These are phyloP conservation scores for Aureobasidium mangrovei DNA, from an alignment of 2,329 filamentous ascomycete genomes.

Conservation along the genomic window DNA sequence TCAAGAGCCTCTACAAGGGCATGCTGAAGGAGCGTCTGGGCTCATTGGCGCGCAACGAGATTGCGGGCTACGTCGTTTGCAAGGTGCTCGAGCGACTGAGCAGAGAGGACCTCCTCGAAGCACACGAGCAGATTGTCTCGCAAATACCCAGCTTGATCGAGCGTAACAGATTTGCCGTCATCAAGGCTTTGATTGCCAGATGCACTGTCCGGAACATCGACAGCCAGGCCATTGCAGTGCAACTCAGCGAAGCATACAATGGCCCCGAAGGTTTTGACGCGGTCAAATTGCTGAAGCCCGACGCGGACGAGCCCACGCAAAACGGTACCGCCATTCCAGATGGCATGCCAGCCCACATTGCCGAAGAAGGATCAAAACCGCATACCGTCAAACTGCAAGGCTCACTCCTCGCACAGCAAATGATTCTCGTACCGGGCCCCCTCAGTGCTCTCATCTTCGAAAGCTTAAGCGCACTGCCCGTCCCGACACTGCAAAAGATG, in stretches of 20 bases:
- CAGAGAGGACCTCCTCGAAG: slow-evolving; percentile 73
- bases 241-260: slow-evolving; percentile 50
- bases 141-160: slow-evolving; percentile 65
- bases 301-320: slow-evolving; percentile 26
- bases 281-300: slow-evolving; percentile 51
- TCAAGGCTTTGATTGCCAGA: slow-evolving; percentile 75
- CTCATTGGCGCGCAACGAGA: slow-evolving; percentile 77
- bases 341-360: slow-evolving; percentile 17
- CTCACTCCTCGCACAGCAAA: slow-evolving; percentile 68
- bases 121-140: slow-evolving; percentile 61
- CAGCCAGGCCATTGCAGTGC: slow-evolving; percentile 45
- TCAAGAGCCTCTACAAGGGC: slow-evolving; percentile 76
- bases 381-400: slow-evolving; percentile 51
- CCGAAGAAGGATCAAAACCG: slow-evolving; percentile 11
- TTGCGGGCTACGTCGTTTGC: slow-evolving; percentile 80
- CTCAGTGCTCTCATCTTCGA: slow-evolving; percentile 64
- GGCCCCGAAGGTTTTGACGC: slow-evolving; percentile 45
- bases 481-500: slow-evolving; percentile 49
- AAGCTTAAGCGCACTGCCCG: slow-evolving; percentile 40
- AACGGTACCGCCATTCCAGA: slow-evolving; percentile 12
- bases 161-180: slow-evolving; percentile 66
- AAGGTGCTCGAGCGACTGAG: slow-evolving; percentile 73
- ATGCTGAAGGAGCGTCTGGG: slow-evolving; percentile 73
- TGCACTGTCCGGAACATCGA: slow-evolving; percentile 60
- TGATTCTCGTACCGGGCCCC: slow-evolving; percentile 64